A percentile compares a stretch with the other conserved stretches of the same genome.
phyloP scores from a whole-genome alignment of 2,329 filamentous ascomycete genomes.

The Coniochaeta sp. region DNA sequence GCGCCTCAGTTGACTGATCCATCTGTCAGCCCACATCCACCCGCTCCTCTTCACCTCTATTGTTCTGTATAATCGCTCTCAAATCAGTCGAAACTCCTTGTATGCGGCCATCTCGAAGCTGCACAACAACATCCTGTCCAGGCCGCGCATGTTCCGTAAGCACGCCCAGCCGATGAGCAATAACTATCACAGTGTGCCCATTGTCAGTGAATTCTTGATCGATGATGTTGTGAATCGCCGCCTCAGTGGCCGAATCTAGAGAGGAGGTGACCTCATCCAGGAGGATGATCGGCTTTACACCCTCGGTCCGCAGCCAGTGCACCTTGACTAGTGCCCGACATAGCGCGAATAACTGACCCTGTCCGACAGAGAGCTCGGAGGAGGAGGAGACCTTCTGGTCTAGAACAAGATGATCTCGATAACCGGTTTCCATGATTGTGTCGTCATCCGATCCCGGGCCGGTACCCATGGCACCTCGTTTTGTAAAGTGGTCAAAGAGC shows the following conservation, averaged over 20 bases:
- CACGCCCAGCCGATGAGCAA: constrained; percentile 14
- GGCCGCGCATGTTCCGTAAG: constrained; percentile 2
- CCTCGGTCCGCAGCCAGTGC: constrained; percentile 13
- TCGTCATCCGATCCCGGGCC: background rate
- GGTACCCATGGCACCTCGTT: background rate
- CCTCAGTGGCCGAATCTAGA: constrained; percentile 12
- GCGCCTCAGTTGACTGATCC: no score
- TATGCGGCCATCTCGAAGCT: constrained; percentile 9
- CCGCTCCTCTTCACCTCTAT: no score
- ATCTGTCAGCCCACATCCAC: no score
- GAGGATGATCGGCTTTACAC: constrained; percentile 20
- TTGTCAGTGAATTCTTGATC: constrained; percentile 9
- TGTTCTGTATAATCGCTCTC: no score
- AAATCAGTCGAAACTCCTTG: background rate
- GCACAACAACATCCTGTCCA: constrained; percentile 9
- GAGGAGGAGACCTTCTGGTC: constrained; percentile 7
- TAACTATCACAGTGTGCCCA: constrained; percentile 14
- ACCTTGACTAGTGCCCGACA: constrained; percentile 28
- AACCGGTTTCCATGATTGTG: background rate
- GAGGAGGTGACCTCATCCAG: constrained; percentile 26
- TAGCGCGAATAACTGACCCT: constrained; percentile 36
- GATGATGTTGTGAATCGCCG: constrained; percentile 8
- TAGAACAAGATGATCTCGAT: background rate
- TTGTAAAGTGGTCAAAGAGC: constrained; percentile 9
- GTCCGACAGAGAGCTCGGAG: constrained; percentile 21